Percentiles rank a stretch among this genome's conserved stretches.
Evolutionary conservation across 106 monocot genomes (phyloP).

Genomic region (Xerophyta viscosa): DNA sequence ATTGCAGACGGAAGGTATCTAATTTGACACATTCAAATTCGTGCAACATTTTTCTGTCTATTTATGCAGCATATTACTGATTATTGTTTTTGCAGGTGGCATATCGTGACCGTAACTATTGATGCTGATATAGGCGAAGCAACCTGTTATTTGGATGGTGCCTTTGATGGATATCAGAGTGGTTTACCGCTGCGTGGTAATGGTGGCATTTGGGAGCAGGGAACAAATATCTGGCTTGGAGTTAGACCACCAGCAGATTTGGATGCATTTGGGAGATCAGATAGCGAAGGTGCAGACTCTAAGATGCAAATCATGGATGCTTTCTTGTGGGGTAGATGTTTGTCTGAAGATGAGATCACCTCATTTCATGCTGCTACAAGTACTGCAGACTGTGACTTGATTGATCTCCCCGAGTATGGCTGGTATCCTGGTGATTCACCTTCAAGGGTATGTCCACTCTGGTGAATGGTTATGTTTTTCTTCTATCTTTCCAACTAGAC

Average conservation of each 20-base stretch:
- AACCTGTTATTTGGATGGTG: conserved; percentile 80
- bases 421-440: conserved; percentile 76
- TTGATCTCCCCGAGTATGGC: conserved; percentile 63
- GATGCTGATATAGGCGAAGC: conserved; percentile 84
- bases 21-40: background rate
- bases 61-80: background rate
- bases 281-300: conserved; percentile 80
- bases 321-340: conserved; percentile 84
- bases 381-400: conserved; percentile 51
- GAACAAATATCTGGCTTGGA: conserved; percentile 89
- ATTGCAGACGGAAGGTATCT: conserved; percentile 94
- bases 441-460: conserved; percentile 47
- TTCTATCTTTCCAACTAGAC: too few species aligned
- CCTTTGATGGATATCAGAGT: conserved; percentile 83
- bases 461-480: background rate
- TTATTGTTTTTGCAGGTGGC: conserved; percentile 70
- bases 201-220: conserved; percentile 61
- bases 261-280: conserved; percentile 97
- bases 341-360: conserved; percentile 89
- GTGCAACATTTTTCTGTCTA: background rate
- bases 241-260: conserved; percentile 81
- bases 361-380: conserved; percentile 45
- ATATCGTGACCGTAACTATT: conserved; percentile 82
- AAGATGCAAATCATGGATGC: conserved; percentile 99
- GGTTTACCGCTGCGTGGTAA: conserved; percentile 45